Evolutionary conservation across 495 filamentous ascomycete species (phyloP).

Genomic region (Penicillium steckii): DNA sequence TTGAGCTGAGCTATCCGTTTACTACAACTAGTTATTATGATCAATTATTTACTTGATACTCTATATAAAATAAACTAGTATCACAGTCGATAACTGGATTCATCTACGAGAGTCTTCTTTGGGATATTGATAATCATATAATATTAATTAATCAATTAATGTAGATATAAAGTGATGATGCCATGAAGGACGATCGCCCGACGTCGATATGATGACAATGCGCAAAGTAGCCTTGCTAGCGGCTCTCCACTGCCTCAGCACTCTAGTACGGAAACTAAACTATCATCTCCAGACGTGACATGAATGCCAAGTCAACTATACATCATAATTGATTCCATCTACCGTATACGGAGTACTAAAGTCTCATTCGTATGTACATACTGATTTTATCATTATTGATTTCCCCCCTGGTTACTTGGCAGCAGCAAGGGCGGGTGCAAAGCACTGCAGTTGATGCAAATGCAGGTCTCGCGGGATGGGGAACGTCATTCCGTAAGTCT

Average conservation of each 20-base stretch:
- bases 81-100: too few relatives aligned
- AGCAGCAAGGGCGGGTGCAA: conserved; percentile 18
- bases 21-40: too few relatives aligned
- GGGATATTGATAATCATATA: too few relatives aligned
- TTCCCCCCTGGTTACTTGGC: conserved; percentile 3
- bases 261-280: neutral
- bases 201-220: conserved; percentile 29
- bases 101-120: neutral
- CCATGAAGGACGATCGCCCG: conserved; percentile 1
- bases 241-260: conserved; percentile 2
- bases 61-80: too few relatives aligned
- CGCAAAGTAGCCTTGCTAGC: neutral
- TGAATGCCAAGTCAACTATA: neutral
- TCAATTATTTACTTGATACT: too few relatives aligned
- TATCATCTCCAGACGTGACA: too few relatives aligned
- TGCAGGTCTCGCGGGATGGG: conserved; percentile 10
- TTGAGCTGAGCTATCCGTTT: conserved; percentile 2
- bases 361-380: neutral
- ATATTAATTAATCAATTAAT: neutral
- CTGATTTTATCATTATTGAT: too few relatives aligned
- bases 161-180: neutral
- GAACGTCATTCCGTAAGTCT: conserved; percentile 19
- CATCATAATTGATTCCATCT: neutral
- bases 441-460: conserved; percentile 3
- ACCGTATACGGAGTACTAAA: neutral